Percentiles rank a stretch among this genome's conserved stretches.
Conservation (phyloP, 2,329 filamentous ascomycete species). For the Amphichorda felina region DNA sequence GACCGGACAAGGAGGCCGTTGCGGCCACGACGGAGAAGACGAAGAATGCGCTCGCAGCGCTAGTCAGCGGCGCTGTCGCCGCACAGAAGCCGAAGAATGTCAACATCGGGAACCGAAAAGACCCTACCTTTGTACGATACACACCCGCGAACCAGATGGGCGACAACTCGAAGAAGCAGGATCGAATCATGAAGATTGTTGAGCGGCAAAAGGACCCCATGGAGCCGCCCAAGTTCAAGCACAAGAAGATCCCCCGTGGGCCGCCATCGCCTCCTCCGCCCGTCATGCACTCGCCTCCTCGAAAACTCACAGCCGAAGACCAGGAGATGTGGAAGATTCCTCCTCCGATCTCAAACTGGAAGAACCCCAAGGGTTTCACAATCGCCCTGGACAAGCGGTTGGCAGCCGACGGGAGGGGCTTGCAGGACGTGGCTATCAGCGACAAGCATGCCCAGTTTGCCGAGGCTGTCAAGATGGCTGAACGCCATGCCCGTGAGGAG, state of each 20-base stretch:
- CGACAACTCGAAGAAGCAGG: slow-evolving; percentile 71
- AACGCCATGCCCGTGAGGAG: slow-evolving; percentile 89
- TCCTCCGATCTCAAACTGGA: slow-evolving; percentile 94
- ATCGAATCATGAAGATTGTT: slow-evolving; percentile 97
- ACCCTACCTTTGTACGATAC: slow-evolving; percentile 89
- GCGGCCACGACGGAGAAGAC: slow-evolving; percentile 77
- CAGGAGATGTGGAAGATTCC: slow-evolving; percentile 90
- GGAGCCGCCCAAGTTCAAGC: slow-evolving; percentile 97
- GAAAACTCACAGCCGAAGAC: slow-evolving; percentile 92
- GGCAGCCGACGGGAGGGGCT: slow-evolving; percentile 79
- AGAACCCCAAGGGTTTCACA: slow-evolving; percentile 97
- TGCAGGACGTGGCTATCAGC: slow-evolving; percentile 93
- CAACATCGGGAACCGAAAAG: slow-evolving; percentile 65
- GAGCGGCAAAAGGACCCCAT: slow-evolving; percentile 88
- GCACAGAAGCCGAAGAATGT: slow-evolving; percentile 96
- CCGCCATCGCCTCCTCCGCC: slow-evolving; percentile 88
- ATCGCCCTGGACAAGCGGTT: slow-evolving; percentile 91
- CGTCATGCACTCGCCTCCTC: slow-evolving; percentile 86
- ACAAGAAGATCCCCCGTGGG: slow-evolving; percentile 93
- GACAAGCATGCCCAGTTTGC: slow-evolving; percentile 97
- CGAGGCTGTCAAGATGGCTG: slow-evolving; percentile 87
- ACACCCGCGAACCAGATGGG: slow-evolving; percentile 97
- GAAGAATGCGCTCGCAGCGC: slow-evolving; percentile 67
- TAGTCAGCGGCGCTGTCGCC: slow-evolving; percentile 77
- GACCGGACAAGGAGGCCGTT: slow-evolving; percentile 77